These are phyloP conservation scores for Suillus discolor DNA, from an alignment of 768 basidiomycete genomes.

Conservation along the genomic window DNA sequence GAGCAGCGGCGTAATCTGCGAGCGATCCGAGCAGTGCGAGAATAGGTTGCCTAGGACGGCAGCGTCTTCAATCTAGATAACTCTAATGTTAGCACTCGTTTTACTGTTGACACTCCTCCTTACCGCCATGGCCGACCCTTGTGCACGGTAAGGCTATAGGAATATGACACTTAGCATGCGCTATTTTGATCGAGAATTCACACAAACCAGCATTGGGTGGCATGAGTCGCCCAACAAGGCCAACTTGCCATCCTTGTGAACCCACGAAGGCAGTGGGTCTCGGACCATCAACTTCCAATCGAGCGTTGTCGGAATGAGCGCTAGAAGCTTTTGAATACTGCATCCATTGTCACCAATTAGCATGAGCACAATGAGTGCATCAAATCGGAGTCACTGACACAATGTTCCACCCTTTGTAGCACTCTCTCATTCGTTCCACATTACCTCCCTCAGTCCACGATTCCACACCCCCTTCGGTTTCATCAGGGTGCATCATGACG, in stretches of 20 bases:
- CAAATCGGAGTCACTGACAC: conserved; percentile 33
- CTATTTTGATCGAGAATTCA: background rate
- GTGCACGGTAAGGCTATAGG: conserved; percentile 51
- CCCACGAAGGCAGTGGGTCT: conserved; percentile 48
- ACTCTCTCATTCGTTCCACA: conserved; percentile 48
- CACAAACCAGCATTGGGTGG: conserved; percentile 53
- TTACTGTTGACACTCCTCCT: conserved; percentile 12
- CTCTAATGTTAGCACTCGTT: conserved; percentile 12
- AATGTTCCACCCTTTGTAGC: conserved; percentile 52
- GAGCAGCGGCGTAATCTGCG: conserved; percentile 50
- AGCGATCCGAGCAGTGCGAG: conserved; percentile 43
- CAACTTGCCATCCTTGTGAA: conserved; percentile 45
- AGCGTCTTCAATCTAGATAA: conserved; percentile 35
- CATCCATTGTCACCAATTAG: conserved; percentile 6
- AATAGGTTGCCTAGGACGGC: conserved; percentile 51
- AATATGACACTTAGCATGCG: background rate
- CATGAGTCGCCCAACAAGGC: conserved; percentile 56
- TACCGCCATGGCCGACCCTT: conserved; percentile 60
- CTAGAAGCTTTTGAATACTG: conserved; percentile 48
- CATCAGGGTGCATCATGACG: conserved; percentile 46
- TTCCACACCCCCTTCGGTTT: conserved; percentile 34
- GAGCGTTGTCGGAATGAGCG: conserved; percentile 46
- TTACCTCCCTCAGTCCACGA: conserved; percentile 46
- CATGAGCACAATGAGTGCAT: background rate
- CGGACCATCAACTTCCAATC: conserved; percentile 54